phyloP scores from a whole-genome alignment of 495 filamentous ascomycete species.

The Aspergillus haitiensis region DNA sequence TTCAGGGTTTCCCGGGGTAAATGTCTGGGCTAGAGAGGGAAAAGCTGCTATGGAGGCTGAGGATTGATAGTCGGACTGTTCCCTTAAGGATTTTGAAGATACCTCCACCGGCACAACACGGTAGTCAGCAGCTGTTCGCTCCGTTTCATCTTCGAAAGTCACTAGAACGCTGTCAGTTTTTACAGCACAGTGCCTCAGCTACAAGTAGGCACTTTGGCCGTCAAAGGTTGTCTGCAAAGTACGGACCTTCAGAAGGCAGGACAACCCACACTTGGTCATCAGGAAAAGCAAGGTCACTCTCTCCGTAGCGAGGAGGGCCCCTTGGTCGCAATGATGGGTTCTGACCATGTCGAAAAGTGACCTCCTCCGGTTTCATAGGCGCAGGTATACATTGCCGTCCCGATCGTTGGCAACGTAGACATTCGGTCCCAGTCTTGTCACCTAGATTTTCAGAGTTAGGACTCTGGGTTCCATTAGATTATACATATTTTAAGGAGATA shows the following conservation, averaged over 20 bases:
- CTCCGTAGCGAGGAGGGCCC: constrained; percentile 46
- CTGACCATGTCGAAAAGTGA: constrained; percentile 47
- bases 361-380: constrained; percentile 42
- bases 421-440: constrained; percentile 45
- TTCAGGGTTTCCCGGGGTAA: constrained; percentile 19
- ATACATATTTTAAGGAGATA: constrained; percentile 9
- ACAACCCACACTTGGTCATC: constrained; percentile 42
- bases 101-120: constrained; percentile 32
- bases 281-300: constrained; percentile 43
- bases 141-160: constrained; percentile 46
- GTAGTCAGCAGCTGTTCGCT: constrained; percentile 45
- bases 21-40: constrained; percentile 18
- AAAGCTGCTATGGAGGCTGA: constrained; percentile 33
- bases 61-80: constrained; percentile 30
- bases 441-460: constrained; percentile 27
- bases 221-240: neutral
- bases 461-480: neutral
- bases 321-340: constrained; percentile 43
- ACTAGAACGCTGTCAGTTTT: constrained; percentile 24
- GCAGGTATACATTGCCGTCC: constrained; percentile 45
- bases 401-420: constrained; percentile 46
- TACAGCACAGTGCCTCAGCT: too few relatives aligned
- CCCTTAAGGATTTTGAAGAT: constrained; percentile 24
- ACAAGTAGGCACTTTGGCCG: too few relatives aligned
- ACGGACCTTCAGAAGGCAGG: constrained; percentile 36